Evolutionary conservation across 208 protist species (phyloP).

Genomic region (Leishmania aethiopica): DNA sequence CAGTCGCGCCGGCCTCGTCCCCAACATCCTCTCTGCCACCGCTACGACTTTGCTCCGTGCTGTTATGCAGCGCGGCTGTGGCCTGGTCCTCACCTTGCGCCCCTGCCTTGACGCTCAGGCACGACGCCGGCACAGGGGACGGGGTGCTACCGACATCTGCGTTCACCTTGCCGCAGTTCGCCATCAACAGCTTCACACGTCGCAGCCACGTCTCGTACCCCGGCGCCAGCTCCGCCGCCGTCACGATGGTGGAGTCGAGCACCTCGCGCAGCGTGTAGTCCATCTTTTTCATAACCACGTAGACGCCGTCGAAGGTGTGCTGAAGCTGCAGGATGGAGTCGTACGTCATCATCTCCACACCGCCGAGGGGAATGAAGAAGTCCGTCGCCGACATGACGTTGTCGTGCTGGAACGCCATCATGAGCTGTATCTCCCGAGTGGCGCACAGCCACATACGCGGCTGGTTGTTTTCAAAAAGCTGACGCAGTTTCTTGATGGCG

Average conservation of each 20-base stretch:
- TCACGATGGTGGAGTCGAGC: constrained; percentile 62
- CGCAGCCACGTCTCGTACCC: constrained; percentile 13
- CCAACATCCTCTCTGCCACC: neutral
- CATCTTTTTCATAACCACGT: constrained; percentile 90
- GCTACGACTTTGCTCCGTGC: neutral
- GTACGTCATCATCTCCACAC: constrained; percentile 69
- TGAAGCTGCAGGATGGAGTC: constrained; percentile 60
- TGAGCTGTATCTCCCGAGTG: constrained; percentile 82
- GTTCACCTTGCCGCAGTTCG: neutral
- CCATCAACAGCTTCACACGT: neutral
- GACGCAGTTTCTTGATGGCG: constrained; percentile 77
- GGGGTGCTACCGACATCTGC: neutral
- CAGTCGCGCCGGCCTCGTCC: neutral
- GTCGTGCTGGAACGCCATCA: constrained; percentile 82
- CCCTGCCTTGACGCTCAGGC: neutral
- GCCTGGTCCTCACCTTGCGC: neutral
- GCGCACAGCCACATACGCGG: constrained; percentile 89
- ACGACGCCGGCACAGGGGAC: neutral
- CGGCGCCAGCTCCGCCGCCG: constrained; percentile 23
- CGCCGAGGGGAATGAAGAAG: constrained; percentile 87
- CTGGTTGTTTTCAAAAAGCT: constrained; percentile 79
- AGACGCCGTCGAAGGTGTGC: constrained; percentile 78
- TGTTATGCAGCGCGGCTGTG: neutral
- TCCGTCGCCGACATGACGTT: constrained; percentile 83
- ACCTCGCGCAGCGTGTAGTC: constrained; percentile 89